Conservation (phyloP, 169 alveolate species). For the Miamiensis avidus region DNA sequence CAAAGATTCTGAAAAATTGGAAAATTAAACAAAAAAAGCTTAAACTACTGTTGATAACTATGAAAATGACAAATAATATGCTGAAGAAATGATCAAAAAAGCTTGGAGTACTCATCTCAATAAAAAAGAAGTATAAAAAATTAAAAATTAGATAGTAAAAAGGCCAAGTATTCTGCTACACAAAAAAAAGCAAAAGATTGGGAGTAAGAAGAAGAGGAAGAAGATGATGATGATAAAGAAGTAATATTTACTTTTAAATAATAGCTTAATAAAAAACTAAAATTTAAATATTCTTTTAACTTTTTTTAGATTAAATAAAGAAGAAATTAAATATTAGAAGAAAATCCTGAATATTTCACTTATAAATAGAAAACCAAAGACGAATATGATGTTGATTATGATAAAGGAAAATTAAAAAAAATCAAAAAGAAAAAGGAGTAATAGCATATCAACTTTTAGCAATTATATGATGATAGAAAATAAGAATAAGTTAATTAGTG, state of each 20-base stretch:
- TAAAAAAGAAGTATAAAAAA: too few species aligned
- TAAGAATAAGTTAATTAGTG: neutral
- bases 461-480: neutral
- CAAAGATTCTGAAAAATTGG: too few species aligned
- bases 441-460: neutral
- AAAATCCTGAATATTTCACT: neutral
- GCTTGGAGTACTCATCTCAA: neutral
- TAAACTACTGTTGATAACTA: neutral
- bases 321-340: too few species aligned
- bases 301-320: neutral
- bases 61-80: neutral
- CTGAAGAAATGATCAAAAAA: neutral
- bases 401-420: constrained; percentile 21
- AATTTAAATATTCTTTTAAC: too few species aligned
- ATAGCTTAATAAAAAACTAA: too few species aligned
- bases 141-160: neutral
- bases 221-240: too few species aligned
- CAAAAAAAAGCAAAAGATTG: too few species aligned
- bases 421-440: constrained; percentile 9
- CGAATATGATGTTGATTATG: constrained; percentile 23
- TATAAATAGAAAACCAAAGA: neutral
- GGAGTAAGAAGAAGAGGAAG: too few species aligned
- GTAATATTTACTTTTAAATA: too few species aligned
- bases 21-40: neutral
- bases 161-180: too few species aligned